These are phyloP conservation scores for Verbascum thapsus DNA, from an alignment of 257 asterid genomes.

Conservation along the genomic window DNA sequence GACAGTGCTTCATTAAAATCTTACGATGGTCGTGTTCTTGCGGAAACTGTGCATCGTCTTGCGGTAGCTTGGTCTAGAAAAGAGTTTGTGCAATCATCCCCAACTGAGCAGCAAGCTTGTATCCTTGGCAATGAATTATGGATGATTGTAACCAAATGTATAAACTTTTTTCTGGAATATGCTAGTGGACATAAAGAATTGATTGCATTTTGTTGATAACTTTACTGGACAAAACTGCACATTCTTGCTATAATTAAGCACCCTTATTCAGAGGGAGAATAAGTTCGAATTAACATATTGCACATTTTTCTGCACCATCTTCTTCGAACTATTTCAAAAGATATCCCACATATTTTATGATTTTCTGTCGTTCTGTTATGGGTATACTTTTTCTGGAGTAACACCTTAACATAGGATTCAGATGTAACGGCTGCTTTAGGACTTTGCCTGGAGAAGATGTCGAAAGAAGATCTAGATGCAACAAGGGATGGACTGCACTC, in stretches of 20 bases:
- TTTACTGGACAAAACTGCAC: constrained; percentile 19
- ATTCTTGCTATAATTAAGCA: constrained; percentile 5
- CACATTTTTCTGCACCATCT: constrained; percentile 12
- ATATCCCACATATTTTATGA: neutral
- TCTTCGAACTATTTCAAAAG: constrained; percentile 15
- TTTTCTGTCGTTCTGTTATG: constrained; percentile 15
- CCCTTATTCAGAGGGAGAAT: constrained; percentile 17
- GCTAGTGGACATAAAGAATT: constrained; percentile 1
- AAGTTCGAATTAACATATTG: constrained; percentile 17
- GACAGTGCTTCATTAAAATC: constrained; percentile 41
- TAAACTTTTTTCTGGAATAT: constrained; percentile 11
- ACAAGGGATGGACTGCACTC: constrained; percentile 78
- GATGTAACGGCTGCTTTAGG: constrained; percentile 96
- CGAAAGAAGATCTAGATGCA: constrained; percentile 79
- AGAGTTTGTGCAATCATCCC: constrained; percentile 85
- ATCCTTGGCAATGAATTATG: constrained; percentile 54
- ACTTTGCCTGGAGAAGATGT: constrained; percentile 91
- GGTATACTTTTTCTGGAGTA: constrained; percentile 13
- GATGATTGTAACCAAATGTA: constrained; percentile 14
- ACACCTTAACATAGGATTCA: constrained; percentile 54
- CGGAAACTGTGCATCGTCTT: constrained; percentile 73
- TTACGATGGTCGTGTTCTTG: constrained; percentile 49
- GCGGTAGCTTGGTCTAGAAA: constrained; percentile 76
- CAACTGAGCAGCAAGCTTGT: constrained; percentile 94
- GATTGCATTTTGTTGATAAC: constrained; percentile 15